These are phyloP conservation scores for Cercospora zeae-maydis DNA, from an alignment of 2,329 filamentous ascomycete species.

Conservation along the genomic window DNA sequence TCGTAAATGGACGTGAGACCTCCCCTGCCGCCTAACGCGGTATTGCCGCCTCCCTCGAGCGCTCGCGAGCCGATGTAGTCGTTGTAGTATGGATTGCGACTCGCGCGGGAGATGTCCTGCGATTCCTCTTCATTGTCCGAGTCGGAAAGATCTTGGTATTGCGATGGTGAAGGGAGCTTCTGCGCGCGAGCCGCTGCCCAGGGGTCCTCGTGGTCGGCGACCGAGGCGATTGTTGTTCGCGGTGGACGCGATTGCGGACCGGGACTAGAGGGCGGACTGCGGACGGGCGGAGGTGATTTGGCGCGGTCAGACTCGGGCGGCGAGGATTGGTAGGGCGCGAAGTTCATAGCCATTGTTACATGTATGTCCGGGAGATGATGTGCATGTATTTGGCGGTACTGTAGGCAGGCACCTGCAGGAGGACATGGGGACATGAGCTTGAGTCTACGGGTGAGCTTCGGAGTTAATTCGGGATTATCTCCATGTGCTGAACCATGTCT, in stretches of 20 bases:
- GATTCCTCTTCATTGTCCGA: conserved; percentile 11
- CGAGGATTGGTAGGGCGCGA: conserved; percentile 93
- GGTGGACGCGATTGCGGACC: conserved; percentile 34
- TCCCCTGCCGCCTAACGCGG: conserved; percentile 27
- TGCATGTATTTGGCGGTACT: neutral
- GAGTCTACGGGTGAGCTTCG: neutral
- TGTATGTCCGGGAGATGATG: neutral
- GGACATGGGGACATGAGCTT: neutral
- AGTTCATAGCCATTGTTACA: conserved; percentile 68
- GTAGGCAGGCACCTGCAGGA: neutral
- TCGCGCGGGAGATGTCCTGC: conserved; percentile 28
- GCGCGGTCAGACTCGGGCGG: conserved; percentile 80
- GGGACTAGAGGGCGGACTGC: conserved; percentile 53
- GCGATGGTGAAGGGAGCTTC: conserved; percentile 39
- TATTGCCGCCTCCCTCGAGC: conserved; percentile 27
- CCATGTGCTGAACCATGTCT: too few relatives aligned
- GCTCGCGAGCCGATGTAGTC: conserved; percentile 32
- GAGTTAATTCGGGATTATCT: neutral
- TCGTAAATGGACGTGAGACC: conserved; percentile 72
- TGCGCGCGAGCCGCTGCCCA: conserved; percentile 41
- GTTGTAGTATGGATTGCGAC: conserved; percentile 22
- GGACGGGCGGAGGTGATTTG: conserved; percentile 67
- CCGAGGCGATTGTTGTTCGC: conserved; percentile 29
- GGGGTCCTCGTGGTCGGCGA: conserved; percentile 37
- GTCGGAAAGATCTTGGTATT: conserved; percentile 30